Conservation (phyloP, 2,329 filamentous ascomycete species). For the Colletotrichum incanum region DNA sequence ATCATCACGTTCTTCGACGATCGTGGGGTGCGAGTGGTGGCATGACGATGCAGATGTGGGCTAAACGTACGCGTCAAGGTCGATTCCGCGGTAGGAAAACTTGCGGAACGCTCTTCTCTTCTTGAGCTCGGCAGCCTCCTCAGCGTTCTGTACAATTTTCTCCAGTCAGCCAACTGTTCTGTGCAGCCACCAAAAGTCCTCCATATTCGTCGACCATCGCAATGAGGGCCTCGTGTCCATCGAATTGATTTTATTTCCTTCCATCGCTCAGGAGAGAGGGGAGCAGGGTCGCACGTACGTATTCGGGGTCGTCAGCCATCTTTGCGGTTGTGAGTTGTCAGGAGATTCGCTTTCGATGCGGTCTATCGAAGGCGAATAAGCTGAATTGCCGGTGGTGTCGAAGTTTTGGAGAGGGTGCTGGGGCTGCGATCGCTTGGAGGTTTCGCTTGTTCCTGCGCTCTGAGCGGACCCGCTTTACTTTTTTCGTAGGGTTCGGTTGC, state of each 20-base stretch:
- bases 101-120: conserved; percentile 99
- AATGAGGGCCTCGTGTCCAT: conserved; percentile 8
- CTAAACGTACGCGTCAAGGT: conserved; percentile 94
- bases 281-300: conserved; percentile 74
- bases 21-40: conserved; percentile 14
- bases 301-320: conserved; percentile 88
- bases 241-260: conserved; percentile 13
- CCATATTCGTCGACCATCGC: conserved; percentile 28
- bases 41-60: conserved; percentile 48
- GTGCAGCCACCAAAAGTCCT: conserved; percentile 25
- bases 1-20: conserved; percentile 1
- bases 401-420: conserved; percentile 39
- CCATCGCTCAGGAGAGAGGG: conserved; percentile 36
- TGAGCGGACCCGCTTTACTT: conserved; percentile 25
- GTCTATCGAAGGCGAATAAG: conserved; percentile 60
- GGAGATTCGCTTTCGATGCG: conserved; percentile 62
- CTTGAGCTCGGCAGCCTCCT: conserved; percentile 99
- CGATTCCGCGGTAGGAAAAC: conserved; percentile 99
- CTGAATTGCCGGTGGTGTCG: conserved; percentile 44
- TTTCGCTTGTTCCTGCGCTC: conserved; percentile 41
- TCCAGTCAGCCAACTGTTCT: conserved; percentile 49
- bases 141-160: conserved; percentile 80
- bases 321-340: conserved; percentile 62
- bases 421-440: conserved; percentile 38
- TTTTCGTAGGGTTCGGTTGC: conserved; percentile 43